phyloP scores from a whole-genome alignment of 1,284 basidiomycete species.

The Moesziomyces globuligerus region DNA sequence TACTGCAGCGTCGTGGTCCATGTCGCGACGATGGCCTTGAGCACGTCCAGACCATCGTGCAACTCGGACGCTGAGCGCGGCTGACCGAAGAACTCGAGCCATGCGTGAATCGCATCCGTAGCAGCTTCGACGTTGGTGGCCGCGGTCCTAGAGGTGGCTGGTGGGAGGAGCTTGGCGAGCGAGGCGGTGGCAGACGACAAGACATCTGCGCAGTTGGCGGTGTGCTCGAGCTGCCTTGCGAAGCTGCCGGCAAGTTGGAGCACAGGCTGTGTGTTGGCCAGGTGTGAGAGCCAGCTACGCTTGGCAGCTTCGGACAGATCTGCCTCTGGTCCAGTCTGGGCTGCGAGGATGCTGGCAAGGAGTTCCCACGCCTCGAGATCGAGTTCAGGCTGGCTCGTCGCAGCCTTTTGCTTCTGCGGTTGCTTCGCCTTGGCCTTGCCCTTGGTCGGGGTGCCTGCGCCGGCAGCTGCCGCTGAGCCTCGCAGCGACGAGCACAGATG shows the following conservation, averaged over 20 bases:
- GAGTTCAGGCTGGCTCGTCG: constrained; percentile 2
- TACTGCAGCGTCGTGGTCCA: constrained; percentile 47
- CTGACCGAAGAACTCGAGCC: constrained; percentile 32
- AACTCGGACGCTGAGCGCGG: constrained; percentile 6
- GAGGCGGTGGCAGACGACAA: constrained; percentile 7
- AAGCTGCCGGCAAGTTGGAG: constrained; percentile 27
- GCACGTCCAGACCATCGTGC: constrained; percentile 5
- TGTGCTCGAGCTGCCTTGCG: constrained; percentile 14
- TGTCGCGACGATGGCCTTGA: constrained; percentile 19
- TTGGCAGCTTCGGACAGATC: constrained; percentile 32
- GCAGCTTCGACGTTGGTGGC: constrained; percentile 53
- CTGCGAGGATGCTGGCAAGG: constrained; percentile 21
- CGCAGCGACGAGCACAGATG: constrained; percentile 29
- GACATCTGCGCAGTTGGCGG: constrained; percentile 2
- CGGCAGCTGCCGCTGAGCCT: constrained; percentile 4
- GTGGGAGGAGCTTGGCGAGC: constrained; percentile 27
- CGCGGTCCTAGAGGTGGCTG: constrained; percentile 42
- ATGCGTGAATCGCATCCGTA: constrained; percentile 44
- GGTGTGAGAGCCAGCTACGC: constrained; percentile 39
- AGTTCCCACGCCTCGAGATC: constrained; percentile 46
- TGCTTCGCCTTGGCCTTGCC: constrained; percentile 31
- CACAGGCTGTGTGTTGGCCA: constrained; percentile 38
- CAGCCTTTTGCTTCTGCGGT: neutral
- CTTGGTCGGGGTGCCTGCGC: constrained; percentile 21
- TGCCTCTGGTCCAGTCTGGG: constrained; percentile 13